phyloP scores from a whole-genome alignment of 1,139 yeast species.

The Magnusiomyces ingens region DNA sequence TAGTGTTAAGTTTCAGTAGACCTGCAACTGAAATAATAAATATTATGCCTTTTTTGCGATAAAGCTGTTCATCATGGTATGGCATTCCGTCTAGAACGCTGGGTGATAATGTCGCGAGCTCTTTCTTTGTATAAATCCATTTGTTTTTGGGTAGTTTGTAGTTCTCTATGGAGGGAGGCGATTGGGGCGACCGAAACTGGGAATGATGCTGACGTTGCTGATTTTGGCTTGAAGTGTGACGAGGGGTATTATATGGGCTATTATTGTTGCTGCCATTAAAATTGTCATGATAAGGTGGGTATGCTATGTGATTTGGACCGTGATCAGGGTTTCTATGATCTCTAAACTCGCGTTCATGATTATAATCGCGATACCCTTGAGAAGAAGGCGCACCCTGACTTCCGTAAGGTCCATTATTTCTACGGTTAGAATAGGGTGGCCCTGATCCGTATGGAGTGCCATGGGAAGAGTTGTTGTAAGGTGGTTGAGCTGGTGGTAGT shows the following conservation, averaged over 20 bases:
- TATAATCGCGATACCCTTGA: too few relatives aligned
- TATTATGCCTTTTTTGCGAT: constrained; percentile 43
- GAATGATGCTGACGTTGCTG: too few relatives aligned
- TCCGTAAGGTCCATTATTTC: too few relatives aligned
- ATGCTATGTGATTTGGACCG: background rate
- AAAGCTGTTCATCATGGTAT: constrained; percentile 36
- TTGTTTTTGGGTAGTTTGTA: constrained; percentile 10
- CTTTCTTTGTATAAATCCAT: constrained; percentile 15
- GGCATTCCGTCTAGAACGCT: constrained; percentile 35
- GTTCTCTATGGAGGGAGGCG: background rate
- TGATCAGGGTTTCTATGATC: background rate
- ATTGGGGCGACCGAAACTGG: too few relatives aligned
- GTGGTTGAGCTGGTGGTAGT: too few relatives aligned
- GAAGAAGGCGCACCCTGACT: too few relatives aligned
- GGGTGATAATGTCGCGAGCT: constrained; percentile 28
- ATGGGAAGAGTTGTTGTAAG: too few relatives aligned
- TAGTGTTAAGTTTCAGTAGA: constrained; percentile 40
- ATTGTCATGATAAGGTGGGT: background rate
- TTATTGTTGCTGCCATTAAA: background rate
- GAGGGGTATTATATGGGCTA: background rate
- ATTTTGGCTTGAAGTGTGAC: background rate
- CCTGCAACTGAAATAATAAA: constrained; percentile 42
- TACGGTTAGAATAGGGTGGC: too few relatives aligned
- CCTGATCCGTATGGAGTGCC: too few relatives aligned
- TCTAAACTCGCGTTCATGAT: background rate